These are phyloP conservation scores for Salix suchowensis DNA, from an alignment of 345 rosid species.

Conservation along the genomic window DNA sequence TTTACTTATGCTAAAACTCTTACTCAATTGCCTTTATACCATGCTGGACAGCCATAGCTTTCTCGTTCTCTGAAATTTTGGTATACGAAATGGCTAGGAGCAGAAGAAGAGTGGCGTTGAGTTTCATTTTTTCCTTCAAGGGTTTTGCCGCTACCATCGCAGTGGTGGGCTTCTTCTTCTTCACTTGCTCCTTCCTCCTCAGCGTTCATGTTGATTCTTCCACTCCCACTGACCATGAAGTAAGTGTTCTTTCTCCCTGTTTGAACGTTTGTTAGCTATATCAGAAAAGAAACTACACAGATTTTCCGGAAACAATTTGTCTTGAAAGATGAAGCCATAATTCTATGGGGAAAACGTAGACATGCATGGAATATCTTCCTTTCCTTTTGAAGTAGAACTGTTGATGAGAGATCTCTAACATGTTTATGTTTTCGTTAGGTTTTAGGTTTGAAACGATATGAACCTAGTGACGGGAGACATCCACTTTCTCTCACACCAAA, in stretches of 20 bases:
- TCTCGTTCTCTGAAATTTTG: not conserved
- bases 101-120: not conserved
- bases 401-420: too few species aligned
- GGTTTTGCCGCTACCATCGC: not conserved
- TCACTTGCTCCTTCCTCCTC: not conserved
- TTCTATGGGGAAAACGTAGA: too few species aligned
- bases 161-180: not conserved
- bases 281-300: too few species aligned
- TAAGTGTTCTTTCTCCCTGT: not conserved
- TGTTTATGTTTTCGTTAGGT: too few species aligned
- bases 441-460: too few species aligned
- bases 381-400: too few species aligned
- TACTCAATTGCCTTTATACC: too few species aligned
- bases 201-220: not conserved
- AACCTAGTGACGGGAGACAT: not conserved
- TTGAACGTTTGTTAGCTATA: not conserved
- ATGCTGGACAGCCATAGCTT: not conserved
- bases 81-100: not conserved
- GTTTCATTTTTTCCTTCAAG: not conserved
- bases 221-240: not conserved
- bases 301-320: not conserved
- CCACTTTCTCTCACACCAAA: not conserved
- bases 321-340: not conserved
- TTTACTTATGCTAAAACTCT: not conserved
- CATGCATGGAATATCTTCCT: too few species aligned